These are phyloP conservation scores for Arthroderma uncinatum DNA, from an alignment of 2,329 filamentous ascomycete species.

Conservation along the genomic window DNA sequence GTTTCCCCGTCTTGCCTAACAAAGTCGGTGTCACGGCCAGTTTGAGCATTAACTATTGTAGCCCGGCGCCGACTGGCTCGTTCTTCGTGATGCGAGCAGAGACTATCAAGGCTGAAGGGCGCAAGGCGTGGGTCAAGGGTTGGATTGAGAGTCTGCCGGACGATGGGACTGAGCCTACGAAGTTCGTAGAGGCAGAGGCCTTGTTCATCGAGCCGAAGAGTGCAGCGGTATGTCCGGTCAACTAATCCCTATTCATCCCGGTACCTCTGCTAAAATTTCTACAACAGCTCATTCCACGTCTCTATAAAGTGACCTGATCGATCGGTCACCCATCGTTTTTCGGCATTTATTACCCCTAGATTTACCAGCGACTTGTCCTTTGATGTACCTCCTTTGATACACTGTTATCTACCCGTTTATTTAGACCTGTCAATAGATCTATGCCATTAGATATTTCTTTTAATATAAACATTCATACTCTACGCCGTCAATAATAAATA, in stretches of 20 bases:
- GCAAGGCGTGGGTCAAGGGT: constrained; percentile 31
- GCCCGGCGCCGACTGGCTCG: constrained; percentile 47
- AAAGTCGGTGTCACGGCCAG: constrained; percentile 47
- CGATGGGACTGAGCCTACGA: constrained; percentile 58
- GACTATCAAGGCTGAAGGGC: constrained; percentile 29
- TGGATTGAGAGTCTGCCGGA: constrained; percentile 44
- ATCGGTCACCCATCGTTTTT: background rate
- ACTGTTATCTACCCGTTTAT: background rate
- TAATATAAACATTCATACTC: background rate
- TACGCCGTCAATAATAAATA: background rate
- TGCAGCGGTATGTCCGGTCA: constrained; percentile 53
- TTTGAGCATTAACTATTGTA: constrained; percentile 51
- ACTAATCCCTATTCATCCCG: background rate
- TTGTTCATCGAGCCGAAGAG: constrained; percentile 52
- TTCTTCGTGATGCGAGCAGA: constrained; percentile 49
- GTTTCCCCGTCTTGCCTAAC: constrained; percentile 39
- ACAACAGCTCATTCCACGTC: constrained; percentile 13
- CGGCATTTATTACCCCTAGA: background rate
- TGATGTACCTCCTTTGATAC: background rate
- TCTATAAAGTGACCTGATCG: constrained; percentile 12
- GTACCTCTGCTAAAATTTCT: background rate
- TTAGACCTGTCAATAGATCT: background rate
- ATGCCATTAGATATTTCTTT: background rate
- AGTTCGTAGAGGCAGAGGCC: constrained; percentile 49
- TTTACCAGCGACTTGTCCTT: background rate